Evolutionary conservation across 768 basidiomycete species (phyloP).

Genomic region (Dictyophora rubrovolvata): DNA sequence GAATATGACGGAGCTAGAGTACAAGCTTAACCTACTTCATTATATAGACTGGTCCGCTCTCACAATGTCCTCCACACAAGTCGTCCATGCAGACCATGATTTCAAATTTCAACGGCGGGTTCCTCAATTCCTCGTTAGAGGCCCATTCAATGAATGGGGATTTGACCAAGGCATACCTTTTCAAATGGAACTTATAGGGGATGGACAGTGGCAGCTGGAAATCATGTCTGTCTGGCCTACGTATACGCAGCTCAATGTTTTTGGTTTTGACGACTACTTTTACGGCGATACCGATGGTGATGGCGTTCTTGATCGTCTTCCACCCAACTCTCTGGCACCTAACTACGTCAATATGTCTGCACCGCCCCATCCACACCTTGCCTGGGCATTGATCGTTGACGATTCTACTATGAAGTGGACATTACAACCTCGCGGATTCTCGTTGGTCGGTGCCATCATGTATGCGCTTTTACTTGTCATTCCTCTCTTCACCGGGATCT

Average conservation of each 20-base stretch:
- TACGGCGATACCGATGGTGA: slow-evolving; percentile 87
- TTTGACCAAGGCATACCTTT: slow-evolving; percentile 74
- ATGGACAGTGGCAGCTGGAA: slow-evolving; percentile 75
- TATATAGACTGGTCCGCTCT: slow-evolving; percentile 66
- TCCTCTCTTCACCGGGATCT: slow-evolving; percentile 73
- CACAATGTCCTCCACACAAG: slow-evolving; percentile 48
- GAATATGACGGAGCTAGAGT: background rate
- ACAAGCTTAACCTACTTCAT: background rate
- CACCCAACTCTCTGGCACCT: slow-evolving; percentile 75
- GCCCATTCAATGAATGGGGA: slow-evolving; percentile 88
- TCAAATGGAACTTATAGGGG: slow-evolving; percentile 50
- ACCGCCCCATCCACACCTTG: slow-evolving; percentile 77
- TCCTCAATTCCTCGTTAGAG: slow-evolving; percentile 80
- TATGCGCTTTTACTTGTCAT: slow-evolving; percentile 74
- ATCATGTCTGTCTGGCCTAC: slow-evolving; percentile 89
- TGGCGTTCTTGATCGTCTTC: slow-evolving; percentile 80
- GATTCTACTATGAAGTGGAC: slow-evolving; percentile 71
- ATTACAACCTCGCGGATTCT: slow-evolving; percentile 71
- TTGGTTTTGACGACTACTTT: slow-evolving; percentile 84
- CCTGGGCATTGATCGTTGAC: slow-evolving; percentile 77
- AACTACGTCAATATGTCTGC: slow-evolving; percentile 90
- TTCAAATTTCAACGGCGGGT: slow-evolving; percentile 54
- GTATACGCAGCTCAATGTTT: slow-evolving; percentile 83
- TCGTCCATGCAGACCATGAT: slow-evolving; percentile 68
- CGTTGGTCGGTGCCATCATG: slow-evolving; percentile 76